Evolutionary conservation across 2,329 filamentous ascomycete species (phyloP).

Genomic region (Apiospora saccharicola): DNA sequence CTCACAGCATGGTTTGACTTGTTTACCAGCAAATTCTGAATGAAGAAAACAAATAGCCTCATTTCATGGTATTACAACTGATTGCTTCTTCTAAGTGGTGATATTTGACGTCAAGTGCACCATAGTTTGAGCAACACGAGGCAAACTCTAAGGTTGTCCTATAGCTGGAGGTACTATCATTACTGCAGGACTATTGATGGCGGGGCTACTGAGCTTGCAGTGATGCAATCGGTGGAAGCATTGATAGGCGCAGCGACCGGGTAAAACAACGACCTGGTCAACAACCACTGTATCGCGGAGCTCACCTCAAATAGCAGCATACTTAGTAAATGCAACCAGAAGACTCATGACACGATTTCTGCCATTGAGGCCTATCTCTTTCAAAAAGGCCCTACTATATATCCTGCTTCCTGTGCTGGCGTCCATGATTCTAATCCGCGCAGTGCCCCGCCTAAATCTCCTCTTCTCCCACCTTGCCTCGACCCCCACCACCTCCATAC

Average conservation of each 20-base stretch:
- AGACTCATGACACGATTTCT: conserved; percentile 3
- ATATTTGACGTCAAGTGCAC: not conserved
- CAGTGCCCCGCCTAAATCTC: conserved; percentile 24
- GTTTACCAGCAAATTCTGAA: not conserved
- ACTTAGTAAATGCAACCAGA: not conserved
- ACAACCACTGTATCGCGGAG: conserved; percentile 6
- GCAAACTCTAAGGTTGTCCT: not conserved
- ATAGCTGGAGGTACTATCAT: not conserved
- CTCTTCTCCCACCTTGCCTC: conserved; percentile 22
- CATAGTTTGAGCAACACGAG: not conserved
- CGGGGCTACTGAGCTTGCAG: not conserved
- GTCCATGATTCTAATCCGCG: conserved; percentile 23
- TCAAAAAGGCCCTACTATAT: conserved; percentile 12
- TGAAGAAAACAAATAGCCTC: not conserved
- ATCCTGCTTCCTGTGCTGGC: conserved; percentile 17
- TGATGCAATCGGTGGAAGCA: conserved; percentile 7
- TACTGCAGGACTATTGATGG: not conserved
- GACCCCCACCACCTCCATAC: conserved; percentile 30
- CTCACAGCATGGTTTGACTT: not conserved
- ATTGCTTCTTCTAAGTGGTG: not conserved
- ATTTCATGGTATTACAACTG: not conserved
- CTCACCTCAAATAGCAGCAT: not conserved
- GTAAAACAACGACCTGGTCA: conserved; percentile 16
- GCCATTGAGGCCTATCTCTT: not conserved
- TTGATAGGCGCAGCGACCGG: conserved; percentile 3